Conservation (phyloP, 2,329 filamentous ascomycete genomes). For the Ophiocordyceps unilateralis region DNA sequence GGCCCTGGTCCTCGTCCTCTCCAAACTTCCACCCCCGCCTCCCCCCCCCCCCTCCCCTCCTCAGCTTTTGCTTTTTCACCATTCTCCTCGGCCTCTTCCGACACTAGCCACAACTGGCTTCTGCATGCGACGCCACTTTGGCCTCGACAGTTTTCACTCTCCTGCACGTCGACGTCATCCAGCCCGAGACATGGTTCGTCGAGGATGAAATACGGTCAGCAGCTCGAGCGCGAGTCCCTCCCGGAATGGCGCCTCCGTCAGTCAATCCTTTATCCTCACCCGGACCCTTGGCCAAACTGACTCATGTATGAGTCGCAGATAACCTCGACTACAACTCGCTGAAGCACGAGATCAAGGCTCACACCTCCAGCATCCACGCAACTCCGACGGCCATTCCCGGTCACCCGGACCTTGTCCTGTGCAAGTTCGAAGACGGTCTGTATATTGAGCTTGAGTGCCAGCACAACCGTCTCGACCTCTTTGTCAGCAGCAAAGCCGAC, state of each 20-base stretch:
- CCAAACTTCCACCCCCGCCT: too few species aligned
- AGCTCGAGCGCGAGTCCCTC: conserved; percentile 57
- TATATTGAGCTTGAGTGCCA: conserved; percentile 55
- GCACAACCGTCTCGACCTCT: conserved; percentile 61
- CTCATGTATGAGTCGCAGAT: conserved; percentile 26
- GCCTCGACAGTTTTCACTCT: not conserved
- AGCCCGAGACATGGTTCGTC: not conserved
- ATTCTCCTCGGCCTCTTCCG: not conserved
- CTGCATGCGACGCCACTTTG: not conserved
- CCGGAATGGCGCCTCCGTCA: conserved; percentile 66
- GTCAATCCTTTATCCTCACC: too few species aligned
- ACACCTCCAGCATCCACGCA: conserved; percentile 56
- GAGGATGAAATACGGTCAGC: conserved; percentile 26
- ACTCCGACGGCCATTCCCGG: conserved; percentile 59
- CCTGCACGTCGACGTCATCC: not conserved
- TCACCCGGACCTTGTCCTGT: conserved; percentile 38
- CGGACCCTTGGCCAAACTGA: too few species aligned
- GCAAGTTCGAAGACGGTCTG: conserved; percentile 53
- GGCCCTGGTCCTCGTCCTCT: too few species aligned
- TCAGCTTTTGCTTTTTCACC: too few species aligned
- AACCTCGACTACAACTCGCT: conserved; percentile 83
- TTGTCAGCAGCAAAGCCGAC: conserved; percentile 63
- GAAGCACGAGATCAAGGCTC: conserved; percentile 67
- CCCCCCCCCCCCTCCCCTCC: too few species aligned
- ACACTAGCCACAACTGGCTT: not conserved